Evolutionary conservation across 2,329 filamentous ascomycete species (phyloP), one percentile per base, ranked within the genome.

Genomic region (Xylariomycetidae sp.): DNA sequence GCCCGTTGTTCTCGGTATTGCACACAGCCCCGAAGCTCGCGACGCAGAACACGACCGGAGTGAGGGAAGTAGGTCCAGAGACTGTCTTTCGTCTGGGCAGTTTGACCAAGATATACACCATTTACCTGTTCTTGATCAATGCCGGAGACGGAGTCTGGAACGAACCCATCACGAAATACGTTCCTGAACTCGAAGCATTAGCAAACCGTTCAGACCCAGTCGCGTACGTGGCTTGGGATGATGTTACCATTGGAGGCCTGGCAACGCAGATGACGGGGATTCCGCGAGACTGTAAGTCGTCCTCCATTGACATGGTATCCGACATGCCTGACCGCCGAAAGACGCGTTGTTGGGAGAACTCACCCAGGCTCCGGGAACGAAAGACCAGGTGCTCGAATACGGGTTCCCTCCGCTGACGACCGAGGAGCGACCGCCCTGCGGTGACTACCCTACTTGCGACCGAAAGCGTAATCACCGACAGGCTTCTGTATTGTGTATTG

Each of bases 11-110:
- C 31, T 46, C 53, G 6, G 55, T 59, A 16, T 56, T 56, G 15
- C 56, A 60, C 33, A 59, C 57, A 5, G 54, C 56, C n/a, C 52
- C 53, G 8, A 44, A 42, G 6, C 43, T 58, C 10, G 43, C 33
- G 19, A 41, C 31, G 16, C 39, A 45, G 16, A 46, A 44, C 12
- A 47, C 53, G 4, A 46, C 50, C 7, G 59, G 61, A 1, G 54
- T 59, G 6, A 52, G 40, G 7, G 46, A 46, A 2, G 52, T 69
- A 4, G 53, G 61, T 19, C 53, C 53, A 6, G 49, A 68, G 35
- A 65, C 59, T 0, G 54, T 68, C 3, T 67, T 64, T 40, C 58
- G 65, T 8, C 50, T 66, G 12, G 63, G 57, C 1, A 67, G 63
- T 29, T 33, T 63, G 18, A 64, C 61, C 2, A 68, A 68, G 37